phyloP scores from a whole-genome alignment of 306 rosid species.

The Rosa persica region DNA sequence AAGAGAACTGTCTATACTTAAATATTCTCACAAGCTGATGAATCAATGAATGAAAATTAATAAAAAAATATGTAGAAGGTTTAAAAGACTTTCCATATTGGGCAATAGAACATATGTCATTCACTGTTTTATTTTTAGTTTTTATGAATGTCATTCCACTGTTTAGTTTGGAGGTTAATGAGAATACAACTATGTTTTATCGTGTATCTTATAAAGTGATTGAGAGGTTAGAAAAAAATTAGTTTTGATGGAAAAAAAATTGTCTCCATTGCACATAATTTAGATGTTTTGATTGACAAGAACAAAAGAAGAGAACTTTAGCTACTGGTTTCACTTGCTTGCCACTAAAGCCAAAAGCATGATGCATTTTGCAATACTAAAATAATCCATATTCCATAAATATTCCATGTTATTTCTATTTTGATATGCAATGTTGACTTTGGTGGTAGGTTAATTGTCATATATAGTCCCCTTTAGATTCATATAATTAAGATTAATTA shows the following conservation, averaged over 20 bases:
- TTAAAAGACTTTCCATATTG: background rate
- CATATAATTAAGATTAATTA: background rate
- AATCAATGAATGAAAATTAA: background rate
- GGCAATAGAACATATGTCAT: background rate
- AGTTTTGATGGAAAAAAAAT: background rate
- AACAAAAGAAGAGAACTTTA: background rate
- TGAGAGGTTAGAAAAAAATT: background rate
- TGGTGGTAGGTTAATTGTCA: background rate
- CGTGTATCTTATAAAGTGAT: background rate
- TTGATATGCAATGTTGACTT: background rate
- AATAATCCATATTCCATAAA: background rate
- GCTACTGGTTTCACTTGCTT: constrained; percentile 8
- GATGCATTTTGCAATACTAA: background rate
- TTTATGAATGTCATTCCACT: background rate
- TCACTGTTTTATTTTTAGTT: no score
- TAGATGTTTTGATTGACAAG: background rate
- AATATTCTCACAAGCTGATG: background rate
- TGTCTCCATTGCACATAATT: background rate
- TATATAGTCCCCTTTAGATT: background rate
- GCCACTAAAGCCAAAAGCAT: constrained; percentile 1
- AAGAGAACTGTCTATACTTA: background rate
- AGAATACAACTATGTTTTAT: background rate
- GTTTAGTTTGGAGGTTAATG: background rate
- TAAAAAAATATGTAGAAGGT: background rate
- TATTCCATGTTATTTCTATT: background rate